Base-by-base conservation (phyloP, 768 basidiomycete genomes). In the Mycena amicta region DNA sequence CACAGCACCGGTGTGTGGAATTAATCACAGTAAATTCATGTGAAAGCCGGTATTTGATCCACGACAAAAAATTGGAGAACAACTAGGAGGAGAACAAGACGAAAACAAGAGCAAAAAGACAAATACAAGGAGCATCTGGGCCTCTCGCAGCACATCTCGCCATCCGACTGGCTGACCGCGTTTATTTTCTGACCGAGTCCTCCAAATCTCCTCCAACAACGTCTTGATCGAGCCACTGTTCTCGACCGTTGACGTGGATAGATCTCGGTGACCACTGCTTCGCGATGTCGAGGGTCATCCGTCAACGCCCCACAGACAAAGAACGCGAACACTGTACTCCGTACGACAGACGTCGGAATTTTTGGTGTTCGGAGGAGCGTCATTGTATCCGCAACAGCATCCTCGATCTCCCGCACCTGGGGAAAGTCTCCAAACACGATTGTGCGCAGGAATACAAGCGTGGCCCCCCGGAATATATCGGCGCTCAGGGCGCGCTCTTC, bases 281-380 rank as follows among this genome's bases (percentile, higher is more conserved):
- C 40, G 52, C 80, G 80, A 59, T 85, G 73, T 1, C 53, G 53
- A 3, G 31, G 57, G 52, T 83, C 74, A 67, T 86, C 83, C 60
- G 88, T 85, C 52, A 92, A 79, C 62, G 81, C 85, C 1, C 90
- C 90, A 59, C 83, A 83, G 52, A 93, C 80, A 66, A 87, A 91
- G 57, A 90, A 85, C 45, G 83, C 82, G 65, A 92, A 91, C 64
- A 92, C 89, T 26, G 90, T 90, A 72, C 87, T 90, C 37, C 90
- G 79, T 56, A 91, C 81, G 26, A 92, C 87, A 15, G 81, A n/a
- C n/a, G n/a, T n/a, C n/a, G n/a, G n/a, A n/a, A n/a, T n/a, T n/a
- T n/a, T n/a, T n/a, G n/a, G n/a, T n/a, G n/a, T n/a, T n/a, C n/a
- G n/a, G n/a, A 88, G 73, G 59, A 80, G 77, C 3, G 65, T 59